Evolutionary conservation across 805 yeast genomes (phyloP).

Genomic region (Saccharomyces eubayanus): DNA sequence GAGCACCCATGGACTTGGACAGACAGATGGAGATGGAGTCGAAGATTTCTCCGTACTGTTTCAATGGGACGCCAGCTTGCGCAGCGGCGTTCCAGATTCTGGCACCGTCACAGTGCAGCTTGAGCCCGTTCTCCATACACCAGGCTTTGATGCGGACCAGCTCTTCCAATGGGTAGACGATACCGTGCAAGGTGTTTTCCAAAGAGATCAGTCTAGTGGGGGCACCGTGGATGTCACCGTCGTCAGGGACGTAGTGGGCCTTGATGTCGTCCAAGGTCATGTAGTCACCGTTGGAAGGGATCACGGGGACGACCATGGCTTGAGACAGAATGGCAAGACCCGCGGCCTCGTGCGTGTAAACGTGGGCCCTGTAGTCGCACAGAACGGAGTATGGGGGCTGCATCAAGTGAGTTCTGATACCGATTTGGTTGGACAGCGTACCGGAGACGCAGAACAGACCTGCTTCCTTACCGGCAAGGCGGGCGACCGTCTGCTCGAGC

Average conservation of each 20-base stretch:
- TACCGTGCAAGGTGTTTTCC: conserved; percentile 85
- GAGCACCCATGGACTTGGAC: conserved; percentile 88
- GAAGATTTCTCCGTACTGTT: conserved; percentile 65
- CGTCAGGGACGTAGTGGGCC: conserved; percentile 54
- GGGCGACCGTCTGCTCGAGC: conserved; percentile 57
- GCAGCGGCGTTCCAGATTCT: conserved; percentile 85
- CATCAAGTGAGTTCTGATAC: conserved; percentile 58
- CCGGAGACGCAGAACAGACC: conserved; percentile 84
- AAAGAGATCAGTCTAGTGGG: conserved; percentile 79
- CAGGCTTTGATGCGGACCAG: conserved; percentile 60
- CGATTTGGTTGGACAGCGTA: conserved; percentile 84
- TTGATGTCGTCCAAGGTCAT: conserved; percentile 74
- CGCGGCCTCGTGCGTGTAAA: conserved; percentile 79
- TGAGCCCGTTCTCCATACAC: conserved; percentile 51
- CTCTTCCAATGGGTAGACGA: conserved; percentile 73
- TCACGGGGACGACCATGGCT: conserved; percentile 83
- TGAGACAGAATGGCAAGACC: conserved; percentile 84
- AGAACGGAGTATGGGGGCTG: conserved; percentile 74
- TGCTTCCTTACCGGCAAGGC: conserved; percentile 68
- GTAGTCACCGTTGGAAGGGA: conserved; percentile 66
- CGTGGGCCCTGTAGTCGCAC: conserved; percentile 82
- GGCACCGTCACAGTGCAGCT: conserved; percentile 90
- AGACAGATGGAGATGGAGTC: conserved; percentile 87
- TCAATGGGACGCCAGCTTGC: conserved; percentile 52
- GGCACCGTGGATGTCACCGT: conserved; percentile 79